A percentile compares a stretch with the other conserved stretches of the same genome.
These are phyloP conservation scores for Pseudogymnoascus sp. DNA, from an alignment of 2,329 filamentous ascomycete species.

Conservation along the genomic window DNA sequence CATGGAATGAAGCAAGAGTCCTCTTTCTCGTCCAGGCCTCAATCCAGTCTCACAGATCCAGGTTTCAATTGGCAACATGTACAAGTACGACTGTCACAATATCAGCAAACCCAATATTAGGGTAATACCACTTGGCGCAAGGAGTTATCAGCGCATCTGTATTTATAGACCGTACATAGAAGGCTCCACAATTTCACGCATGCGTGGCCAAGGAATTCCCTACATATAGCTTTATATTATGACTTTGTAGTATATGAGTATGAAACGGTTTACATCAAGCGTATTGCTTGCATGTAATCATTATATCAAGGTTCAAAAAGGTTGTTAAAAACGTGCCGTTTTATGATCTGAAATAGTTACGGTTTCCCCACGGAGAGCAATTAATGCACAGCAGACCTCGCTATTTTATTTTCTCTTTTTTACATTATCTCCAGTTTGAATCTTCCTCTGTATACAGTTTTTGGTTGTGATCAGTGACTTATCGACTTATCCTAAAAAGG, in stretches of 20 bases:
- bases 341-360: neutral
- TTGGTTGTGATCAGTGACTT: neutral
- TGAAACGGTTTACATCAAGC: neutral
- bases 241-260: too few species aligned
- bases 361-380: neutral
- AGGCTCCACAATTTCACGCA: neutral
- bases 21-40: neutral
- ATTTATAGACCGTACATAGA: neutral
- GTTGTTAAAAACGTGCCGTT: neutral
- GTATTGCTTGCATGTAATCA: neutral
- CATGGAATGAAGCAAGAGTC: constrained; percentile 54
- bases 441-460: neutral
- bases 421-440: neutral
- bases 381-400: neutral
- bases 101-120: neutral
- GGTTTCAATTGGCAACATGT: neutral
- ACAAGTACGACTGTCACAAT: neutral
- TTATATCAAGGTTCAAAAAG: neutral
- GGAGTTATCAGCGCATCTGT: constrained; percentile 1
- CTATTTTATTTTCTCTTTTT: neutral
- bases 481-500: neutral
- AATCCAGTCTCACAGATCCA: neutral
- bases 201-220: neutral
- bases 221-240: neutral
- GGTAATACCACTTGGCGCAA: neutral